phyloP scores from a whole-genome alignment of 2,329 filamentous ascomycete species.

The Penicillium concentricum region DNA sequence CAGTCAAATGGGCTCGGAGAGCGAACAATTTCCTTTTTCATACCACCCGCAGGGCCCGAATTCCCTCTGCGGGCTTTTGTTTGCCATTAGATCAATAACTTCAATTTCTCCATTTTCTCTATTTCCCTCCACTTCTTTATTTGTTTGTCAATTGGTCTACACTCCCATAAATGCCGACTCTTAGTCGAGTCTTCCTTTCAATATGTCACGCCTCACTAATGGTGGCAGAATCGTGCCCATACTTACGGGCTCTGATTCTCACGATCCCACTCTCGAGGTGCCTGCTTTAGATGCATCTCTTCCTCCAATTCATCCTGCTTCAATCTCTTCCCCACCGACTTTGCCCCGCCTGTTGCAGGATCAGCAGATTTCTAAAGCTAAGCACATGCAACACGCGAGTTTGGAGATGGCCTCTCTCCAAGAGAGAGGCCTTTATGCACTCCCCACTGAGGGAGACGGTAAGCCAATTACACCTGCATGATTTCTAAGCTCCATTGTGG shows the following conservation, averaged over 20 bases:
- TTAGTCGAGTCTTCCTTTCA: slow-evolving; percentile 29
- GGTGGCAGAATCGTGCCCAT: slow-evolving; percentile 46
- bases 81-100: slow-evolving; percentile 15
- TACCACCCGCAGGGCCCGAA: slow-evolving; percentile 26
- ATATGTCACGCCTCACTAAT: slow-evolving; percentile 40
- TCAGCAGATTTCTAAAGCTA: slow-evolving; percentile 16
- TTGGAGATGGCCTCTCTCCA: slow-evolving; percentile 49
- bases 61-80: slow-evolving; percentile 20
- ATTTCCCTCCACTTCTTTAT: slow-evolving; percentile 1
- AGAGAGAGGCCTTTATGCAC: slow-evolving; percentile 58
- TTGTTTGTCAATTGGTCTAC: slow-evolving; percentile 1
- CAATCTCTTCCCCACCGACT: not conserved
- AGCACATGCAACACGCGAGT: slow-evolving; percentile 22
- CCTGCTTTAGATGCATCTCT: not conserved
- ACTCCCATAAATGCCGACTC: slow-evolving; percentile 34
- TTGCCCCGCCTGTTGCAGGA: slow-evolving; percentile 13
- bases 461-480: slow-evolving; percentile 32
- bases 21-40: slow-evolving; percentile 22
- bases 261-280: slow-evolving; percentile 9
- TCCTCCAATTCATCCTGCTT: not conserved
- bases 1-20: slow-evolving; percentile 14
- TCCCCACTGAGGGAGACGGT: slow-evolving; percentile 63
- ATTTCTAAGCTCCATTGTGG: not conserved
- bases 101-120: slow-evolving; percentile 2
- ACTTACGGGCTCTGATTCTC: slow-evolving; percentile 32